phyloP scores from a whole-genome alignment of 768 basidiomycete genomes.

The Polyporus arcularius region DNA sequence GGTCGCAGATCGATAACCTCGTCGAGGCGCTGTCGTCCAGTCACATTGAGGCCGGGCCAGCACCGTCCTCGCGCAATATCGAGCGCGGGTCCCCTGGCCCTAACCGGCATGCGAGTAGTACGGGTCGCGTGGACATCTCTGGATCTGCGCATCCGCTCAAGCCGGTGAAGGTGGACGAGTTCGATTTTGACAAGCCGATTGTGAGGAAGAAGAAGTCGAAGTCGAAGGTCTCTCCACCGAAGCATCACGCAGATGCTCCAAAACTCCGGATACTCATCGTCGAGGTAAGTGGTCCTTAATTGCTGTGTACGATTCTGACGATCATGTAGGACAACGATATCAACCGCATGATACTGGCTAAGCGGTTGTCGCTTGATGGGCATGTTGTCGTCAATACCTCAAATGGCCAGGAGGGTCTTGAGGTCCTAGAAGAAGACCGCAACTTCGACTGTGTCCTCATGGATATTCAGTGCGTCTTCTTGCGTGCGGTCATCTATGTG shows the following conservation, averaged over 20 bases:
- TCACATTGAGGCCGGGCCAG: conserved; percentile 4
- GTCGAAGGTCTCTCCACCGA: background rate
- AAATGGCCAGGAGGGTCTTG: conserved; percentile 77
- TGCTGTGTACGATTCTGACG: background rate
- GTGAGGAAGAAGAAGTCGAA: background rate
- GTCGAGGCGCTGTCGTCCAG: conserved; percentile 48
- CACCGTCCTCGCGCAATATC: no score
- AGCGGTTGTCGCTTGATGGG: conserved; percentile 65
- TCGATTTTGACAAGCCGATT: conserved; percentile 7
- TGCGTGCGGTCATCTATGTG: background rate
- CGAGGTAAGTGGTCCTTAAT: conserved; percentile 46
- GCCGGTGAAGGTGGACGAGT: conserved; percentile 37
- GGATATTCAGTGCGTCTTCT: conserved; percentile 70
- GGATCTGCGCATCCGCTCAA: conserved; percentile 35
- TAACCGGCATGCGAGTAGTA: background rate
- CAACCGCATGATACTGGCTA: conserved; percentile 70
- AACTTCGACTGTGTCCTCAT: conserved; percentile 76
- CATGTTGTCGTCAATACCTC: conserved; percentile 65
- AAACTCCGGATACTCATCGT: conserved; percentile 60
- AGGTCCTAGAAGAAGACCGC: conserved; percentile 55
- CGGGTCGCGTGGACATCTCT: conserved; percentile 13
- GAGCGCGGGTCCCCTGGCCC: background rate
- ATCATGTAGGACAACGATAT: conserved; percentile 63
- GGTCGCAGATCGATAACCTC: conserved; percentile 37
- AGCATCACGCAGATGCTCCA: background rate